Evolutionary conservation across 2,329 filamentous ascomycete species (phyloP).

Genomic region (Trichoderma simmonsii): DNA sequence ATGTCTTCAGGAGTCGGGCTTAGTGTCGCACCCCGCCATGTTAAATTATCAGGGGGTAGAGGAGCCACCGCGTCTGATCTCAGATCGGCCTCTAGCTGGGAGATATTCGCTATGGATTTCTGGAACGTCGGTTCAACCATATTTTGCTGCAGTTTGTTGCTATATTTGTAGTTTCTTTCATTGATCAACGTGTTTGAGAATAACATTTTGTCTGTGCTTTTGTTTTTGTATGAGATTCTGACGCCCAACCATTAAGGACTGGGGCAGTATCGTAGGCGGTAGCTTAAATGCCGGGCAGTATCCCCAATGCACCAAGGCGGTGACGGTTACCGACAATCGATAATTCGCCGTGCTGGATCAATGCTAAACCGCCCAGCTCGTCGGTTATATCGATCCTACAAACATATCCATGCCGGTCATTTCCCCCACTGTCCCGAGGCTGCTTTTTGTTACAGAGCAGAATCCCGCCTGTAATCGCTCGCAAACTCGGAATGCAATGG

Average conservation of each 20-base stretch:
- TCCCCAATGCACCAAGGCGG: background rate
- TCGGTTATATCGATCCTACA: background rate
- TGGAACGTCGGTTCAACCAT: background rate
- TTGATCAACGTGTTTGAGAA: background rate
- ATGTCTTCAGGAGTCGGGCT: conserved; percentile 13
- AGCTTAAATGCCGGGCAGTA: background rate
- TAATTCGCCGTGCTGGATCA: background rate
- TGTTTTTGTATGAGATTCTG: background rate
- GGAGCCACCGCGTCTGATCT: conserved; percentile 13
- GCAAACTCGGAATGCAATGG: background rate
- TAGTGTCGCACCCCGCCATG: conserved; percentile 11
- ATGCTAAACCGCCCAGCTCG: background rate
- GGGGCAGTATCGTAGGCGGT: background rate
- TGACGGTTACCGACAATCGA: background rate
- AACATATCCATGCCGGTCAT: background rate
- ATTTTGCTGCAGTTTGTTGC: background rate
- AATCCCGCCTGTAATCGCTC: background rate
- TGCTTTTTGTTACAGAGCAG: background rate
- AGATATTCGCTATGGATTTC: background rate
- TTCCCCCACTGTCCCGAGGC: background rate
- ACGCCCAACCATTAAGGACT: too few species aligned
- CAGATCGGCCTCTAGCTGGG: conserved; percentile 3
- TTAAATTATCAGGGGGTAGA: conserved; percentile 11
- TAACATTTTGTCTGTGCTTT: background rate
- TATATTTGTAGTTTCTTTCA: background rate